These are phyloP conservation scores for Arctostaphylos glauca DNA, from an alignment of 148 eudicot genomes.

Conservation along the genomic window DNA sequence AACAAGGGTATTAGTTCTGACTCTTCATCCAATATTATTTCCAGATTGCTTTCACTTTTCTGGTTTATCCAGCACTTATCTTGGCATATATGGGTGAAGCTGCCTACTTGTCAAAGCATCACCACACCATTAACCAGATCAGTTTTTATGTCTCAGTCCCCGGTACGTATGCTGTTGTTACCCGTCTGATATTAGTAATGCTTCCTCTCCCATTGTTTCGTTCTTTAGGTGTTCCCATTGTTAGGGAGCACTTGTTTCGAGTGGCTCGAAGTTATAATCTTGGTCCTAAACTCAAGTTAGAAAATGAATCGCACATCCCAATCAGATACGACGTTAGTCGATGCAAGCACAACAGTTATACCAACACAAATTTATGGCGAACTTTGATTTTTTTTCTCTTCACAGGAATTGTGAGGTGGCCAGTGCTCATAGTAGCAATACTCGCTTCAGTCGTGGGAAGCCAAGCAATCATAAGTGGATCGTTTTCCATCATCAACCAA, in stretches of 20 bases:
- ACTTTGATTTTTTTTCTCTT: background rate
- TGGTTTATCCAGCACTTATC: conserved; percentile 79
- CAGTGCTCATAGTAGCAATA: conserved; percentile 65
- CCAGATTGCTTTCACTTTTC: conserved; percentile 84
- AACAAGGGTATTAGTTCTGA: background rate
- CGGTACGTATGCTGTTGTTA: conserved; percentile 35
- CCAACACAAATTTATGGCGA: background rate
- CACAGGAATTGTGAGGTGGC: conserved; percentile 74
- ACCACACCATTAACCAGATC: conserved; percentile 53
- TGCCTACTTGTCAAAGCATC: conserved; percentile 81
- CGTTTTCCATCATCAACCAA: conserved; percentile 93
- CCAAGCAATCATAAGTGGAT: conserved; percentile 90
- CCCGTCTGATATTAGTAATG: background rate
- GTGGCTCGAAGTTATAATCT: background rate
- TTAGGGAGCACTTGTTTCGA: background rate
- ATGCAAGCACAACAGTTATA: background rate
- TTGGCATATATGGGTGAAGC: conserved; percentile 96
- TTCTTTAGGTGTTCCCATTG: background rate
- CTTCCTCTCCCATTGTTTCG: background rate
- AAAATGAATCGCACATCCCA: background rate
- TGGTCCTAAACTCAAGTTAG: background rate
- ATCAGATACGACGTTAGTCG: background rate
- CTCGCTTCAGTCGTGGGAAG: conserved; percentile 92
- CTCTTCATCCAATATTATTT: conserved; percentile 10
- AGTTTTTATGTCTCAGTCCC: conserved; percentile 83